Percentiles rank a stretch among this genome's conserved stretches.
Evolutionary conservation across 257 asterid genomes (phyloP).

Genomic region (Solanum clarkiae): DNA sequence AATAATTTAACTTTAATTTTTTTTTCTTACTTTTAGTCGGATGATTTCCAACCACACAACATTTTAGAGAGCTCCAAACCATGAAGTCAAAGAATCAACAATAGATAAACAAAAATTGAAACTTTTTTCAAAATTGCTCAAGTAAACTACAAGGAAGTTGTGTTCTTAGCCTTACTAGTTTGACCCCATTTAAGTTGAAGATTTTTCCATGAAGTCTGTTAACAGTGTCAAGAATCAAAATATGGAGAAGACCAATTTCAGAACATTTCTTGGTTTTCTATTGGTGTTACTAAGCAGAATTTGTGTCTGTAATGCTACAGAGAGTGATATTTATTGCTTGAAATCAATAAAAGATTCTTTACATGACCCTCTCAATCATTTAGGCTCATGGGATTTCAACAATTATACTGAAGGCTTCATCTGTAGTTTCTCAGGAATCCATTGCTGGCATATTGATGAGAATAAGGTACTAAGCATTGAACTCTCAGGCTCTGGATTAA

Average conservation of each 20-base stretch:
- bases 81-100: neutral
- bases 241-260: neutral
- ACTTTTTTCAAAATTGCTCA: too few relatives aligned
- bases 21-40: too few relatives aligned
- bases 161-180: neutral
- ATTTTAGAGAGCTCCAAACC: too few relatives aligned
- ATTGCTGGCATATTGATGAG: neutral
- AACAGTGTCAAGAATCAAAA: neutral
- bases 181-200: neutral
- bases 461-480: fast-evolving
- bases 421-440: neutral
- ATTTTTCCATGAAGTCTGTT: neutral
- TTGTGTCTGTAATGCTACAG: neutral
- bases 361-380: neutral
- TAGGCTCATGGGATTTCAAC: neutral
- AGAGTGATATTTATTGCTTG: neutral
- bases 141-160: neutral
- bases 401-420: neutral
- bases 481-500: neutral
- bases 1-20: too few relatives aligned
- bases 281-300: neutral
- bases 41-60: too few relatives aligned
- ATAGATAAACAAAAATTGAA: neutral
- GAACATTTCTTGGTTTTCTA: neutral
- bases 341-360: neutral